phyloP scores from a whole-genome alignment of 768 basidiomycete species.

The Podaxis rugospora region DNA sequence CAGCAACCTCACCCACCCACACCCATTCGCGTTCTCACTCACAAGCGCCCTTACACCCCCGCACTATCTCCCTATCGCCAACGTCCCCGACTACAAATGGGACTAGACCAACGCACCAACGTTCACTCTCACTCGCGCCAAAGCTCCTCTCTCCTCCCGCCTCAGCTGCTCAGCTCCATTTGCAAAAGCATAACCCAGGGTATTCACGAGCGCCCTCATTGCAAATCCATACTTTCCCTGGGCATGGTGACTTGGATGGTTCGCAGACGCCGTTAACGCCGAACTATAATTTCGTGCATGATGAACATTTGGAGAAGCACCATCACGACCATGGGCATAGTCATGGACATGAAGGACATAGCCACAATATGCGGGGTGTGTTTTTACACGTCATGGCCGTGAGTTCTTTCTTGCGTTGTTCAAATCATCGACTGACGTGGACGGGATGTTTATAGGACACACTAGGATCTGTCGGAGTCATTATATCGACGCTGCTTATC shows the following conservation, averaged over 20 bases:
- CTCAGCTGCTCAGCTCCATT: slow-evolving; percentile 7
- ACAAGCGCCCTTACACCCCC: background rate
- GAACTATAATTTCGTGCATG: slow-evolving; percentile 49
- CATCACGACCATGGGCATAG: background rate
- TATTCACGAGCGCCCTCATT: slow-evolving; percentile 21
- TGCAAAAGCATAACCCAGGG: slow-evolving; percentile 12
- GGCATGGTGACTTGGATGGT: slow-evolving; percentile 22
- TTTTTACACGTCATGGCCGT: slow-evolving; percentile 97
- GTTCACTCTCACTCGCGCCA: slow-evolving; percentile 16
- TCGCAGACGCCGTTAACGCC: slow-evolving; percentile 59
- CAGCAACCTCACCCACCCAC: slow-evolving; percentile 21
- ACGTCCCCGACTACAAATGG: slow-evolving; percentile 1
- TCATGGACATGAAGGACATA: slow-evolving; percentile 69
- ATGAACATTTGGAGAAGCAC: slow-evolving; percentile 41
- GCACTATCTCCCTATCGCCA: slow-evolving; percentile 1
- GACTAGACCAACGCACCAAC: slow-evolving; percentile 17
- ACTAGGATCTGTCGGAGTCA: slow-evolving; percentile 95
- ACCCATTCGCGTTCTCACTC: slow-evolving; percentile 18
- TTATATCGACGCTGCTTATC: slow-evolving; percentile 93
- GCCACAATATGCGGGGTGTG: slow-evolving; percentile 99
- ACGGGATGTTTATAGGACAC: slow-evolving; percentile 58
- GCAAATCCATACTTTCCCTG: slow-evolving; percentile 25
- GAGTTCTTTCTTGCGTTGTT: slow-evolving; percentile 21
- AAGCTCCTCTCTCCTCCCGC: slow-evolving; percentile 10
- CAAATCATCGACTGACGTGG: background rate